These are phyloP conservation scores for Babesia gibsoni DNA, from an alignment of 169 alveolate genomes.

Conservation along the genomic window DNA sequence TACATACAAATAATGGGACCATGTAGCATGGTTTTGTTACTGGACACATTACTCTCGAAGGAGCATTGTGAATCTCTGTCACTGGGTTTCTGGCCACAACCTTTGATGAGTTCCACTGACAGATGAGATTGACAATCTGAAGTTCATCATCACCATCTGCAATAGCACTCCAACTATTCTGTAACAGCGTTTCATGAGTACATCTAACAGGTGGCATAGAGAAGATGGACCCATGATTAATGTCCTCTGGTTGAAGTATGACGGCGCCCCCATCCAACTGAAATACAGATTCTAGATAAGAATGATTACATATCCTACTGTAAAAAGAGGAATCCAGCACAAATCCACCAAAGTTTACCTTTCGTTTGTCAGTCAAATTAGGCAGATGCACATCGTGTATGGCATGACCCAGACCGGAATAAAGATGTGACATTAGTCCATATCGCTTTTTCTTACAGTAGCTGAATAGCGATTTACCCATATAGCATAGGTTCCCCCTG, in stretches of 20 bases:
- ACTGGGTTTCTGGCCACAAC: not conserved
- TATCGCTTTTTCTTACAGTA: conserved; percentile 18
- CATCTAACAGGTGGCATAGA: too few relatives aligned
- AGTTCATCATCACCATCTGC: not conserved
- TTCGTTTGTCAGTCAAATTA: too few relatives aligned
- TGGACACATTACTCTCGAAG: not conserved
- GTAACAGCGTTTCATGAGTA: not conserved
- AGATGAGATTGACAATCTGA: not conserved
- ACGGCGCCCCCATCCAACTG: too few relatives aligned
- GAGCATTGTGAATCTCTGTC: too few relatives aligned
- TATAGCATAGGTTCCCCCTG: not conserved
- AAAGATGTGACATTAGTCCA: not conserved
- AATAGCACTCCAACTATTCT: not conserved
- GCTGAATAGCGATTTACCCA: conserved; percentile 22
- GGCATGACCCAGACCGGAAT: not conserved
- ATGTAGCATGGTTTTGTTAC: conserved; percentile 1
- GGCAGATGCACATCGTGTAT: too few relatives aligned
- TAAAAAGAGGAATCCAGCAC: too few relatives aligned
- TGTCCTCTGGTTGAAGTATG: too few relatives aligned
- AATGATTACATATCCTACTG: too few relatives aligned
- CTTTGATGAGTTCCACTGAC: not conserved
- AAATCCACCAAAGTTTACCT: too few relatives aligned
- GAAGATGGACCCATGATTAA: not conserved
- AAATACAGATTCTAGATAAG: not conserved
- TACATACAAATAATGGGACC: conserved; percentile 1